Base-by-base conservation (phyloP, 2,329 filamentous ascomycete genomes). In the Ophiocordyceps australis region DNA sequence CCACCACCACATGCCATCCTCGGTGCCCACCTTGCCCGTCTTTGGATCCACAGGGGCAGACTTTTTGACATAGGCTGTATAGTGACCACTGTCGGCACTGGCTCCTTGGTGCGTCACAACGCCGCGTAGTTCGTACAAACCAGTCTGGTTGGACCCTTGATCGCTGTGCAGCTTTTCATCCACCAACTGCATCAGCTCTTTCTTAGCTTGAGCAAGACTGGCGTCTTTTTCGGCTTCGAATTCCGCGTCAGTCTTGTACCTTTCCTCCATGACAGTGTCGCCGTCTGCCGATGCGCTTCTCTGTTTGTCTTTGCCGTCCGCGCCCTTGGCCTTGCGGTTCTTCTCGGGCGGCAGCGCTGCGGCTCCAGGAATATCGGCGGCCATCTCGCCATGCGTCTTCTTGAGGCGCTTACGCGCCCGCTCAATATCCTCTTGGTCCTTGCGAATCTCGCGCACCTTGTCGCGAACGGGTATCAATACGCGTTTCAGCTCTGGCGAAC, bases 1-100 rank as follows among this genome's bases (percentile, higher is more conserved):
- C 86, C 89, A 98, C 86, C 89, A 98, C 89, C 89, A 98, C 42
- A 83, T 93, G 38, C 80, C 83, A 44, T 92, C 82, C 45, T 92
- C 82, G 42, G 78, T 72, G 28, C 68, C 71, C 41, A 70, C 61
- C 57, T 82, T 80, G 37, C 80, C 82, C 13, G 75, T 80, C 42
- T 73, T 70, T 11, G 74, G 62, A 38, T 91, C 78, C 30, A 81
- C 55, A 8, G 60, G 55, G 0, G 68, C 74, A 32, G 75, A 63
- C 65, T 98, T 94, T 65, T 95, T 98, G 38, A 98, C 80, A 47
- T 93, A 98, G 0, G 85, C 76, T 5, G 91, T 98, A 60, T 98
- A 98, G 54, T 98, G 89, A 7, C 89, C 89, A 41, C 86, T 94
- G 53, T 98, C 89, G 13, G 89, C 89, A 45, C 83, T 92, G 31